Evolutionary conservation across 2,329 filamentous ascomycete species (phyloP), one percentile per base, ranked within the genome.

Genomic region (Falciphora oryzae): DNA sequence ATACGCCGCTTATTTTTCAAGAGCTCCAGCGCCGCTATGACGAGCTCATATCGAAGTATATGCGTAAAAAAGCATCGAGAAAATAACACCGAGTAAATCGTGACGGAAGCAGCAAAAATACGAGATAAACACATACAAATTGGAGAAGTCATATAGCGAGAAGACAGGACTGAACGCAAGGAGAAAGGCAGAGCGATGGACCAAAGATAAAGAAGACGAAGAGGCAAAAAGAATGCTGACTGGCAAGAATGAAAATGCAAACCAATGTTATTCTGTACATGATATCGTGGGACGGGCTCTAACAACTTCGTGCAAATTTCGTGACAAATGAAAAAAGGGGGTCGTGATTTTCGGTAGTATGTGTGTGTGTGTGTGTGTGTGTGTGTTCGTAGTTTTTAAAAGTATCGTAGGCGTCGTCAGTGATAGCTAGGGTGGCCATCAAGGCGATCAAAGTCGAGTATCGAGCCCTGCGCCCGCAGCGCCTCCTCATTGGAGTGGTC

Each of bases 401-500:
- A 2, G 18, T 44, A 44, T 61, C 44, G 44, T 60, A 25, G 29
- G 38, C 50, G 27, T 64, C 29, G 59, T 58, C 44, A 53, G 8
- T 53, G 44, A 11, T 53, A 1, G n/a, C 22, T 25, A 53, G 44
- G 10, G 18, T 11, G 18, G 44, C 44, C 44, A 53, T n/a, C 44
- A n/a, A 53, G 44, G 11, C 44, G 44, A 53, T 53, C 57, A 32
- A 63, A 56, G 28, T 65, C 64, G 28, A 63, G 60, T 22, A 65
- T 35, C 22, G 60, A 56, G 3, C 56, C 59, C 32, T 35, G 58
- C 25, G 25, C 38, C 13, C 59, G 35, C 27, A 63, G 29, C 18
- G 56, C 35, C 59, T 65, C 61, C 50, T 65, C 65, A 28, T 63
- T 38, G n/a, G 58, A 27, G 22, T 44, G 25, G 50, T 64, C 63